Base-by-base conservation (phyloP, 805 yeast species). In the Millerozyma miso region DNA sequence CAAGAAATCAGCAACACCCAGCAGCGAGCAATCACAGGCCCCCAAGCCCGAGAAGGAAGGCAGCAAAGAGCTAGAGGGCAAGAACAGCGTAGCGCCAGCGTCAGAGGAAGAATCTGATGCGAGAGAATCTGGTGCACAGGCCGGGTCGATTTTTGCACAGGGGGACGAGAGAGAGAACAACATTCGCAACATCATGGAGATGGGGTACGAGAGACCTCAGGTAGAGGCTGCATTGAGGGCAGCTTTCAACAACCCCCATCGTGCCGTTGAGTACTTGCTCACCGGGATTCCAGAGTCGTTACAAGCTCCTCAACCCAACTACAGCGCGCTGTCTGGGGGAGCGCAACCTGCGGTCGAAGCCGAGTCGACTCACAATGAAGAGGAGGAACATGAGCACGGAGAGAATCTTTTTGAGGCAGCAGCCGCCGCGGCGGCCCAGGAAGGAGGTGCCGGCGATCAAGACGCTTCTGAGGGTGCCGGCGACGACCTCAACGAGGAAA, bases 161-260 rank as follows among this genome's bases (percentile, higher is more conserved):
- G 97, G 97, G 10, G 62, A 76, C 33, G 83, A 83, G 46, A 78
- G 96, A 53, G 88, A 86, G 54, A 78, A 82, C 23, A 87, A 95
- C 29, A 78, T 91, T 44, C 75, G 73, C 45, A 84, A 84, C 59
- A 89, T 93, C 62, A 79, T 89, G 81, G 97, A 88, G 52, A 89
- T 93, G 97, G 99, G 99, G 6, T 93, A 89, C 59, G 88, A 85
- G 40, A 81, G 95, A 54, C 76, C 80, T 14, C 87, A 88, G 59
- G 97, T 88, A 19, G 95, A 88, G 65, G 78, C 81, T 37, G 99
- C 99, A 0, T 70, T 93, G 60, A 81, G 95, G 54, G 96, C 96
- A 13, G 98, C 99, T 1, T 93, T 81, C 70, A 91, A 91, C 68
- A 90, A 93, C 65, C 98, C 99, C 16, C 98, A 91, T 61, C 81